Base-by-base conservation (phyloP, 2,329 filamentous ascomycete species). In the Aureobasidium sp. region DNA sequence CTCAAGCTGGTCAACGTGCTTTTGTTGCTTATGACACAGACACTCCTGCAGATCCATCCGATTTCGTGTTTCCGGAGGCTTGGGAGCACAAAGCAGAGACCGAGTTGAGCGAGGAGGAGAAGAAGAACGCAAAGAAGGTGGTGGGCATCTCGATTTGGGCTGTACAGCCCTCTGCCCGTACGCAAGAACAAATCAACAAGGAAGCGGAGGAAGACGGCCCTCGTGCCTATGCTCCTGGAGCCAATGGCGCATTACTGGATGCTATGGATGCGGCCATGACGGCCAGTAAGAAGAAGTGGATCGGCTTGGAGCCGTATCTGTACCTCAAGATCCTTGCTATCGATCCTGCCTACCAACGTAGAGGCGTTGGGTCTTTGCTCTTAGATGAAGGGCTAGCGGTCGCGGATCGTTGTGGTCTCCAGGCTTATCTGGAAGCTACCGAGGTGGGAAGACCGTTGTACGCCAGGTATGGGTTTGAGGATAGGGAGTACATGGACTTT, bases 361-460 rank as follows among this genome's bases (percentile, higher is more conserved):
- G 71, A 37, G 78, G 78, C 0, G 74, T 76, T 4, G 78, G 71
- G 0, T 69, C 57, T 2, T 63, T 76, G 64, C 64, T 75, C 29
- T 39, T 79, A 63, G 64, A 75, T 20, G 75, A 73, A 72, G 78
- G 76, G 0, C 37, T 75, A 13, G 64, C 71, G 34, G 70, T 73
- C 59, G 77, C 76, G 36, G 77, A 79, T 66, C 63, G 69, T 50
- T 66, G 74, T 52, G 72, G 73, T 0, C 41, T 78, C 52, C 67
- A 69, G 15, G 68, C 67, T 2, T 80, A 77, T 68, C 56, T 80
- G 37, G 76, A 78, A 64, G 70, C 73, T 7, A 75, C 70, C n/a
- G 66, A 69, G 27, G 66, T 68, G 52, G 78, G 73, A 0, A 68
- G 70, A 60, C 68, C 68, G 10, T 62, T 80, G 23, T 80, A 80